Percentiles rank a stretch among this genome's conserved stretches.
Conservation (phyloP, 1,284 basidiomycete genomes). For the Microbotryum scabiosae region DNA sequence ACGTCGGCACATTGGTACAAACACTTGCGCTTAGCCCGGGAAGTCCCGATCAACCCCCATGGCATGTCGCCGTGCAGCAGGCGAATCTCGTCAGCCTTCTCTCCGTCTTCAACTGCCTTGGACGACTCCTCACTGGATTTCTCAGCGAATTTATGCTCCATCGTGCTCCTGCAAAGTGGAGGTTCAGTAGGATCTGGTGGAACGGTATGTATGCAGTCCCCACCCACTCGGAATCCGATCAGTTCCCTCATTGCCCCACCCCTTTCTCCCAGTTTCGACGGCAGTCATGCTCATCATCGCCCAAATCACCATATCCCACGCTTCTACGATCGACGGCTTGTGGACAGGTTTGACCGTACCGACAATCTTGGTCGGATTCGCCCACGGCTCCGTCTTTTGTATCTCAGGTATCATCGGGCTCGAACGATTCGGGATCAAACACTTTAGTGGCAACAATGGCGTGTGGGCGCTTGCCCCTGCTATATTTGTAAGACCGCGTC, state of each 20-base stretch:
- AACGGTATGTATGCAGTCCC: neutral
- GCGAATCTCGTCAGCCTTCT: conserved; percentile 28
- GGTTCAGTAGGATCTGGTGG: conserved; percentile 21
- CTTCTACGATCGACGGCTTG: conserved; percentile 1
- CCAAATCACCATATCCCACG: conserved; percentile 2
- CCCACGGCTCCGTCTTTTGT: conserved; percentile 24
- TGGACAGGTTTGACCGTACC: conserved; percentile 9
- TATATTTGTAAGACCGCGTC: conserved; percentile 10
- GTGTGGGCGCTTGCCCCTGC: conserved; percentile 25
- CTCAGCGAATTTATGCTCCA: conserved; percentile 20
- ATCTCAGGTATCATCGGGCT: conserved; percentile 18
- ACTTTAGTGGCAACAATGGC: conserved; percentile 21
- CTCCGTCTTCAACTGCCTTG: conserved; percentile 28
- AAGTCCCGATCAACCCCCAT: neutral
- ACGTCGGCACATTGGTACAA: conserved; percentile 21
- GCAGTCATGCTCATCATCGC: conserved; percentile 8
- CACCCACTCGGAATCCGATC: neutral
- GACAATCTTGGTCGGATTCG: conserved; percentile 19
- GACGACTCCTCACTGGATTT: conserved; percentile 23
- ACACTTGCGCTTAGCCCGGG: conserved; percentile 4
- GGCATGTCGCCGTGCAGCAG: conserved; percentile 10
- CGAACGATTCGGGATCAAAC: conserved; percentile 25
- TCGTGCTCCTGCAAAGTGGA: neutral
- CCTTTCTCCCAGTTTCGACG: neutral
- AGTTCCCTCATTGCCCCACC: neutral